Base-by-base conservation (phyloP, 2,329 filamentous ascomycete genomes). In the Fusarium sororula region DNA sequence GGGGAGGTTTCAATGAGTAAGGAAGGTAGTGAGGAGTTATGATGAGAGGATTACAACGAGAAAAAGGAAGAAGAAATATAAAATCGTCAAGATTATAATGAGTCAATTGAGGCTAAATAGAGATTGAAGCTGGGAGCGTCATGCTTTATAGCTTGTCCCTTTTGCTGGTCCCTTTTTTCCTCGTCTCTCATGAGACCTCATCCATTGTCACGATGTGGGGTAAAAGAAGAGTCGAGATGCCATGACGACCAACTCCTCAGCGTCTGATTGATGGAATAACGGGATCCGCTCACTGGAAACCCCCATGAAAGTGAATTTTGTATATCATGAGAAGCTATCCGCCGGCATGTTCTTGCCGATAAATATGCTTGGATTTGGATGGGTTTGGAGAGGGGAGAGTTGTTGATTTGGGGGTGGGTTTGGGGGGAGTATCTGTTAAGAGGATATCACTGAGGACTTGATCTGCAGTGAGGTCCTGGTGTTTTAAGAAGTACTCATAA, bases 261-360 rank as follows among this genome's bases (percentile, higher is more conserved):
- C 4, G 30, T 56, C 54, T 76, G 74, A 76, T 77, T 77, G 75
- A 70, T 68, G 75, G 75, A 76, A 66, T 64, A 77, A 72, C 65
- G 20, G n/a, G 17, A 13, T 58, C 75, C 75, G 50, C 66, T 61
- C 53, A 70, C 59, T 53, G 26, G 58, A 37, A 69, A 64, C 74
- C 66, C 63, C 73, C 68, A 76, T 76, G 51, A 28, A 39, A 41
- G 38, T 47, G 24, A 54, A 61, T 62, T 62, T 24, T 53, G 22
- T 68, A 50, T 74, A 70, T 74, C 72, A 74, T 74, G 72, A 74
- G 70, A 60, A 73, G 68, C 37, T 24, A 58, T 38, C 57, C 38
- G 55, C 22, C 57, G 70, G 71, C 71, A 68, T 26, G 45, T 63
- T 63, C 30, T 73, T 65, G 70, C 61, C 62, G 66, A 54, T 70